These are phyloP conservation scores for Phytopythium cucurbitacearum DNA, from an alignment of 352 stramenopile genomes.

Conservation along the genomic window DNA sequence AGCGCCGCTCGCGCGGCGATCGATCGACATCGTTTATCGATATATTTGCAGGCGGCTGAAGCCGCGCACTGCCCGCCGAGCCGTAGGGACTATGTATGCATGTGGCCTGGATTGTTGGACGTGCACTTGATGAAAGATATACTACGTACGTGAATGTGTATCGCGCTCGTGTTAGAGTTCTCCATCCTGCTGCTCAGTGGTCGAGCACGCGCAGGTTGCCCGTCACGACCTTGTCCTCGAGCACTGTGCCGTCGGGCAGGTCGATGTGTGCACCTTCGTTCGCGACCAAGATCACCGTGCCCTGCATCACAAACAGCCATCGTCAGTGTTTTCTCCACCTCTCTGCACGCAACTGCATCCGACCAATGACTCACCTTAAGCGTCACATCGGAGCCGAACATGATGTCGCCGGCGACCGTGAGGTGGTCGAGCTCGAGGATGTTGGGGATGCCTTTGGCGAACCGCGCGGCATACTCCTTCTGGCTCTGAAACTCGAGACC, in stretches of 20 bases:
- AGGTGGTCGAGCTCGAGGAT: slow-evolving; percentile 93
- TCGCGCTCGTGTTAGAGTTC: background rate
- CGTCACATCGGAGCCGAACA: slow-evolving; percentile 91
- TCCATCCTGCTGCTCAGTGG: slow-evolving; percentile 50
- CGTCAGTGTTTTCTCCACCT: background rate
- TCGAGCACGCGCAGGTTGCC: slow-evolving; percentile 93
- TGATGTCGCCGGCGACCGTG: slow-evolving; percentile 90
- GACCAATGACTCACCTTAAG: slow-evolving; percentile 64
- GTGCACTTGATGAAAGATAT: slow-evolving; percentile 1
- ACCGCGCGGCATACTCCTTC: slow-evolving; percentile 84
- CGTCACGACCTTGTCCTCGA: slow-evolving; percentile 94
- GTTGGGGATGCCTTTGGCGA: slow-evolving; percentile 89
- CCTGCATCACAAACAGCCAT: slow-evolving; percentile 29
- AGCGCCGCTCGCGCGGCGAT: background rate
- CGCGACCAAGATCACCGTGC: slow-evolving; percentile 93
- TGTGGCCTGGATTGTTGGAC: background rate
- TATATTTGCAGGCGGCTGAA: background rate
- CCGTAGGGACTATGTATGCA: background rate
- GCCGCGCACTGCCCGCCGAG: too few relatives aligned
- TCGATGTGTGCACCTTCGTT: slow-evolving; percentile 93
- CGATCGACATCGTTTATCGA: background rate
- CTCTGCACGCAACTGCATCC: background rate
- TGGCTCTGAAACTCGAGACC: slow-evolving; percentile 88
- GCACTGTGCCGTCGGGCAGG: slow-evolving; percentile 89
- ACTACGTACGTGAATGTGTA: slow-evolving; percentile 22